Percentiles rank a stretch among this genome's conserved stretches.
Evolutionary conservation across 495 filamentous ascomycete genomes (phyloP).

Genomic region (Lophiotrema nucula): DNA sequence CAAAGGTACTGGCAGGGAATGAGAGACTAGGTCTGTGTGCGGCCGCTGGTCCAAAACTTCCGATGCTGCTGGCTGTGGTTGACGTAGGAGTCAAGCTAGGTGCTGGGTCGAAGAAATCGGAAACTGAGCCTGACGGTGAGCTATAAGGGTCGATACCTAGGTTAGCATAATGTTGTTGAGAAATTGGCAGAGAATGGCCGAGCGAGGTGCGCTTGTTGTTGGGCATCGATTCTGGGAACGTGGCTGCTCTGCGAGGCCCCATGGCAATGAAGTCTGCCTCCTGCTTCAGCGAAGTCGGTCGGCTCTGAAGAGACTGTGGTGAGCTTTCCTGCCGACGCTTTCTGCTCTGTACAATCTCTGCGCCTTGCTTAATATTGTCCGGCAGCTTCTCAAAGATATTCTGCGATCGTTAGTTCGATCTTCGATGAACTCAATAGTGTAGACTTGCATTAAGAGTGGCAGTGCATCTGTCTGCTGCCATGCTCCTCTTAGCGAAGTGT

Average conservation of each 20-base stretch:
- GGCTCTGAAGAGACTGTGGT: slow-evolving; percentile 15
- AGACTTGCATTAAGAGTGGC: slow-evolving; percentile 67
- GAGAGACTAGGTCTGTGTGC: no score
- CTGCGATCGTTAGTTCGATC: slow-evolving; percentile 41
- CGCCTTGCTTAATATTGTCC: slow-evolving; percentile 57
- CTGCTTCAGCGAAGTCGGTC: slow-evolving; percentile 20
- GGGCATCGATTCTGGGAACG: slow-evolving; percentile 45
- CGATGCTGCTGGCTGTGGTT: slow-evolving; percentile 8
- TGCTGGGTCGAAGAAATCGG: slow-evolving; percentile 28
- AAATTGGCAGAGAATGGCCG: slow-evolving; percentile 19
- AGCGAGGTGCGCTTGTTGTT: slow-evolving; percentile 17
- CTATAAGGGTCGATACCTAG: slow-evolving; percentile 13
- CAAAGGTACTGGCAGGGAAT: slow-evolving; percentile 24
- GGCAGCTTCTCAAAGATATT: slow-evolving; percentile 80
- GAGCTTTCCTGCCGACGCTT: slow-evolving; percentile 29
- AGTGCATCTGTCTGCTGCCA: slow-evolving; percentile 85
- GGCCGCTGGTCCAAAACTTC: slow-evolving; percentile 4
- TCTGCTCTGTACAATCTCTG: slow-evolving; percentile 30
- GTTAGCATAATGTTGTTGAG: slow-evolving; percentile 21
- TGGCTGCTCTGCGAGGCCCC: slow-evolving; percentile 46
- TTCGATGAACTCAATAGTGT: neutral
- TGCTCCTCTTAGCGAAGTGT: slow-evolving; percentile 73
- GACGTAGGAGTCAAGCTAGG: slow-evolving; percentile 28
- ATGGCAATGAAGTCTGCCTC: slow-evolving; percentile 20
- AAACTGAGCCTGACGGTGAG: slow-evolving; percentile 14